Evolutionary conservation across 164 flowering plant species (phyloP).

Genomic region (Nymphaea colorata): DNA sequence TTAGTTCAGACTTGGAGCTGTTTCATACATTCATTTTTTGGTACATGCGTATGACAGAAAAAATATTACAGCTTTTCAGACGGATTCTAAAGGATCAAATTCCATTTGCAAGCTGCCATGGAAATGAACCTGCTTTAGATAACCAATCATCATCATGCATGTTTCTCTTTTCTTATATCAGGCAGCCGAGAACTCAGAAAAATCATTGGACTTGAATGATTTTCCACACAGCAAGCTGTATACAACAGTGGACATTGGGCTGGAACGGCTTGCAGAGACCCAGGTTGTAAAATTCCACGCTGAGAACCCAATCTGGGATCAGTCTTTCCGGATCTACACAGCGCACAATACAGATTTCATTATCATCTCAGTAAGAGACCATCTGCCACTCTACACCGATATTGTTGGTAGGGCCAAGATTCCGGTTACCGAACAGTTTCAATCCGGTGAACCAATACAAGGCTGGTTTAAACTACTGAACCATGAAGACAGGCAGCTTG

Average conservation of each 20-base stretch:
- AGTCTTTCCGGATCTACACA: constrained; percentile 69
- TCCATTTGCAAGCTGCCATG: too few relatives aligned
- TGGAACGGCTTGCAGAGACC: constrained; percentile 67
- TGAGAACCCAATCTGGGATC: constrained; percentile 51
- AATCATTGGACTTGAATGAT: constrained; percentile 47
- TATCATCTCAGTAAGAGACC: constrained; percentile 64
- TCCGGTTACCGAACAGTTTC: constrained; percentile 39
- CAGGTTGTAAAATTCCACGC: constrained; percentile 36
- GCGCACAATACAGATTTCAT: constrained; percentile 56
- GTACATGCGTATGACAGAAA: too few relatives aligned
- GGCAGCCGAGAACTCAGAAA: constrained; percentile 32
- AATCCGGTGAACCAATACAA: constrained; percentile 55
- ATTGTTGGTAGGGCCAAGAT: constrained; percentile 62
- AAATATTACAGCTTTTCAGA: too few relatives aligned
- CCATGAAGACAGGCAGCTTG: constrained; percentile 35
- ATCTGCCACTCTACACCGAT: constrained; percentile 60
- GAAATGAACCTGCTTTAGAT: too few relatives aligned
- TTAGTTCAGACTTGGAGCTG: too few relatives aligned
- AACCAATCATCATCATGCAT: too few relatives aligned
- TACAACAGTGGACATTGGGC: constrained; percentile 63
- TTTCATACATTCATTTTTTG: too few relatives aligned
- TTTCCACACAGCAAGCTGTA: constrained; percentile 28
- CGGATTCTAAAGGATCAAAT: too few relatives aligned
- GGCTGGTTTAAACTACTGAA: constrained; percentile 47
- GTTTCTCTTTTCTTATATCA: too few relatives aligned